Evolutionary conservation across 192 early-diverging fungal genomes (phyloP), one percentile per base, ranked within the genome.

Genomic region (Coemansia sp.): DNA sequence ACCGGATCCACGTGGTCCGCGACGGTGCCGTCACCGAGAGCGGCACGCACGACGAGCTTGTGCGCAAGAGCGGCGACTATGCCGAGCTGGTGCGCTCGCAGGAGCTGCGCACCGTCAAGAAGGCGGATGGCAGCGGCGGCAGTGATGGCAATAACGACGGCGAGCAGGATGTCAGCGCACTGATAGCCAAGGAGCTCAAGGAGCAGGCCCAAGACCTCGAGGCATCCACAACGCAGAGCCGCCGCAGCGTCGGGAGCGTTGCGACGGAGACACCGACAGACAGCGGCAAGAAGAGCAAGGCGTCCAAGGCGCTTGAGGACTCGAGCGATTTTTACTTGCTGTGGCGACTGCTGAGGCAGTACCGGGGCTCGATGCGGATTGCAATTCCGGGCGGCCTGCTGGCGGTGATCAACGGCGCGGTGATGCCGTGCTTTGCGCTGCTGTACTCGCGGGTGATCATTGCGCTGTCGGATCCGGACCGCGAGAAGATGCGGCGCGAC

Each of bases 1-100:
- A 95, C 79, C 57, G 86, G 46, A 98, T 98, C 67, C 88, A 93
- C 21, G 94, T 95, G 6, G 88, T 95, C 80, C 74, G 88, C 74
- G 62, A 87, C 46, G 91, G 91, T 49, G 72, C 76, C n/a, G 62
- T 93, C 18, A 77, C 88, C 9, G 91, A 95, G 74, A 68, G 82
- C 51, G 95, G 95, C 10, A 88, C 85, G 9, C 94, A 94, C 72
- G 82, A 88, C 57, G 89, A 93, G 61, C 79, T 98, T 36, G 68
- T 94, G 47, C 75, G 61, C 15, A 51, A 59, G 18, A 86, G 86
- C 5, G 77, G 83, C 41, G 89, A 90, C 69, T 82, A 73, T 18
- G 69, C 70, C 0, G 61, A 42, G 22, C 68, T 81, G 78, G 74
- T 81, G 89, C 19, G 88, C 78, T 36, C 95, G 90, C 74, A 90